These are phyloP conservation scores for Candida glaebosa DNA, from an alignment of 805 yeast species.

Conservation along the genomic window DNA sequence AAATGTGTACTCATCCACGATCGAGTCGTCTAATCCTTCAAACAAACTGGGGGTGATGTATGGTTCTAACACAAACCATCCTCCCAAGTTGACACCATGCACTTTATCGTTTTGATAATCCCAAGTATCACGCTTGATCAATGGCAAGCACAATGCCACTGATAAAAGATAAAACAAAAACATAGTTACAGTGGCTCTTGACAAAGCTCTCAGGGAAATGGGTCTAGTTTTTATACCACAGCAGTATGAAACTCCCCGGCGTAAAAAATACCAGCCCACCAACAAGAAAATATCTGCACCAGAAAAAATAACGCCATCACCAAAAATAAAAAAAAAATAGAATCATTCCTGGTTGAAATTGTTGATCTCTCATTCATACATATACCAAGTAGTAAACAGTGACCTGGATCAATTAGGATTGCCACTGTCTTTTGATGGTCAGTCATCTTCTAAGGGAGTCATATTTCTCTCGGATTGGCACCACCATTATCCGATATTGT, in stretches of 20 bases:
- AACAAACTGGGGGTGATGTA: conserved; percentile 81
- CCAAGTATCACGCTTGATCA: conserved; percentile 12
- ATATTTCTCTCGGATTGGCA: no score
- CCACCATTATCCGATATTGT: no score
- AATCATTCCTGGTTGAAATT: no score
- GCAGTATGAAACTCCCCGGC: not conserved
- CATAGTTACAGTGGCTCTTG: not conserved
- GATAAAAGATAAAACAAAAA: not conserved
- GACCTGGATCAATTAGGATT: no score
- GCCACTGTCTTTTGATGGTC: no score
- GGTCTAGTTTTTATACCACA: not conserved
- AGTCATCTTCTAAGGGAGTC: no score
- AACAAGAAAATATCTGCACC: not conserved
- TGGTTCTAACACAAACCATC: conserved; percentile 88
- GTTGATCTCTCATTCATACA: no score
- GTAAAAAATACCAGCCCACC: not conserved
- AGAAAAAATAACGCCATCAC: not conserved
- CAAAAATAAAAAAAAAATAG: no score
- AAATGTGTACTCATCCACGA: conserved; percentile 75
- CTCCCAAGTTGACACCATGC: conserved; percentile 80
- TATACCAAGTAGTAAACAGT: no score
- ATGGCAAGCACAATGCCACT: not conserved
- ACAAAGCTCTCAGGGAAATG: not conserved
- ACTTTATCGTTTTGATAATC: conserved; percentile 37
- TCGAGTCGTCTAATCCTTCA: conserved; percentile 24